Evolutionary conservation across 2,329 filamentous ascomycete genomes (phyloP).

Genomic region (Trichoderma atroviride): DNA sequence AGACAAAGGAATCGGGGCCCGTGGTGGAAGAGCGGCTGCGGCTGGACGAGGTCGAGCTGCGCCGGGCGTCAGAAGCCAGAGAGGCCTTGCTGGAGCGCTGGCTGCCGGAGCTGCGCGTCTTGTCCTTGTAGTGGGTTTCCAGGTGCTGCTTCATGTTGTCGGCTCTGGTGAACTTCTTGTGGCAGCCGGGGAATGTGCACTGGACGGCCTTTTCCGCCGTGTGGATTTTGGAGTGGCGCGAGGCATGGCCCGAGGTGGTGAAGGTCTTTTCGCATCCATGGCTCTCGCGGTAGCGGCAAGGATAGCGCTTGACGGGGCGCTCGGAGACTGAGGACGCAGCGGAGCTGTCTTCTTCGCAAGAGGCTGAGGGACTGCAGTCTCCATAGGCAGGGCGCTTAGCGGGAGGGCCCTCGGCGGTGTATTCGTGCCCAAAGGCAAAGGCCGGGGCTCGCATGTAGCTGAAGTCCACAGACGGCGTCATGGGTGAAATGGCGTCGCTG

Average conservation of each 20-base stretch:
- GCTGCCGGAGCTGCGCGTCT: constrained; percentile 49
- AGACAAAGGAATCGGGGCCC: constrained; percentile 33
- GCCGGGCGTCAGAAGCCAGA: constrained; percentile 38
- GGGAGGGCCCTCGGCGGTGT: constrained; percentile 38
- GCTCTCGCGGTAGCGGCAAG: constrained; percentile 71
- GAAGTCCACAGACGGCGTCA: constrained; percentile 55
- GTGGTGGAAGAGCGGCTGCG: constrained; percentile 39
- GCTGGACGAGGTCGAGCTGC: constrained; percentile 38
- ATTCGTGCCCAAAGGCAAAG: constrained; percentile 43
- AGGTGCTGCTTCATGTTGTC: constrained; percentile 90
- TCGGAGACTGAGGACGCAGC: constrained; percentile 46
- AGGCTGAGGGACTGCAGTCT: constrained; percentile 50
- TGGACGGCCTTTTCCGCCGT: constrained; percentile 77
- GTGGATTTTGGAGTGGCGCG: constrained; percentile 82
- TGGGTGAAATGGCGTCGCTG: constrained; percentile 58
- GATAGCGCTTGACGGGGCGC: constrained; percentile 66
- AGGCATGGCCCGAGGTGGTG: constrained; percentile 83
- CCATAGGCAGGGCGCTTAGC: constrained; percentile 49
- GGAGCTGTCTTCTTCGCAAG: constrained; percentile 55
- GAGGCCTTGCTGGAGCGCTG: constrained; percentile 40
- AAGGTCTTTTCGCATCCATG: constrained; percentile 78
- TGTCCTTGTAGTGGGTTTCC: constrained; percentile 72
- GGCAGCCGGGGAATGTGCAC: constrained; percentile 68
- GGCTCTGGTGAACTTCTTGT: constrained; percentile 78
- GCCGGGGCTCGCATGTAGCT: constrained; percentile 46